These are phyloP conservation scores for Raddia distichophylla DNA, from an alignment of 176 grass and related monocot genomes.

Conservation along the genomic window DNA sequence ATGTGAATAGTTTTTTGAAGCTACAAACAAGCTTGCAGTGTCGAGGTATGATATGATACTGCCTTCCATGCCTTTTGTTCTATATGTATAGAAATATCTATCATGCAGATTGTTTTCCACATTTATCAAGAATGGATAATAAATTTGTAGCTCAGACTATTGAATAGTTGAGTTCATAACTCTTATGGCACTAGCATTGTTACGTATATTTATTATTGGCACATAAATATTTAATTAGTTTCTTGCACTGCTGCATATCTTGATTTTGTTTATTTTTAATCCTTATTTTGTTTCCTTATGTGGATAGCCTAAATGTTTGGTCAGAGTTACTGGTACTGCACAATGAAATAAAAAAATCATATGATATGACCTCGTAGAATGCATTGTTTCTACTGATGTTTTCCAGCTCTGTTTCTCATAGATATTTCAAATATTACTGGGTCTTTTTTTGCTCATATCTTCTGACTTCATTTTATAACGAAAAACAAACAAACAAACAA, in stretches of 20 bases:
- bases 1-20: constrained; percentile 3
- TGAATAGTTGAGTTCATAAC: constrained; percentile 2
- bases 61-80: not conserved
- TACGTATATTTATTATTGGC: constrained; percentile 23
- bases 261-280: constrained; percentile 10
- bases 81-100: constrained; percentile 18
- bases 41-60: constrained; percentile 37
- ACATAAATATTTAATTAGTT: constrained; percentile 24
- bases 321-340: constrained; percentile 32
- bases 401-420: not conserved
- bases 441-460: not conserved
- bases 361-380: not conserved
- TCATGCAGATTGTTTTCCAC: not conserved
- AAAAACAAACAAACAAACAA: not conserved
- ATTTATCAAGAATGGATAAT: not conserved
- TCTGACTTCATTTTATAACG: constrained; percentile 13
- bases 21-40: not conserved
- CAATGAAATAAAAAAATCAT: not conserved
- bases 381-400: constrained; percentile 9
- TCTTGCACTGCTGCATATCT: not conserved
- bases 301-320: not conserved
- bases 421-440: not conserved
- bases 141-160: constrained; percentile 5
- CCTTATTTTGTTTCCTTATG: constrained; percentile 2
- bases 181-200: not conserved